These are phyloP conservation scores for Cladosporium sphaerospermum DNA, from an alignment of 2,329 filamentous ascomycete species.

Conservation along the genomic window DNA sequence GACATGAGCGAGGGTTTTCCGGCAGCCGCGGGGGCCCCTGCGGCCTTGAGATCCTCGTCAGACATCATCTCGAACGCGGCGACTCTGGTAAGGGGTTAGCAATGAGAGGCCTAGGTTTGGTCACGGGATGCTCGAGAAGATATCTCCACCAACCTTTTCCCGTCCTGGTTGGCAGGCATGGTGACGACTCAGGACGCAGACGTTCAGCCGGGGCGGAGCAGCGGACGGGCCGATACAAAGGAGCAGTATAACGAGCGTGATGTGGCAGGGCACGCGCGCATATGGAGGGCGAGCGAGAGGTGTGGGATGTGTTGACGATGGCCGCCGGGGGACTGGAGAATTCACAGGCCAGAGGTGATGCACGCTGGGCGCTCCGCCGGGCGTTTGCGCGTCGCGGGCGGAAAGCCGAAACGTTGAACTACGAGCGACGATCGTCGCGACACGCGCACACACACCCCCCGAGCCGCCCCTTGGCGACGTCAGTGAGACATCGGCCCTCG, in stretches of 20 bases:
- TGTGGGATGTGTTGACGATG: not conserved
- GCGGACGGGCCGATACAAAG: not conserved
- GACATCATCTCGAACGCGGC: slow-evolving; percentile 6
- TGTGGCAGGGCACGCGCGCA: not conserved
- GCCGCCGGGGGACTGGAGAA: not conserved
- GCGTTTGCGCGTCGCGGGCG: not conserved
- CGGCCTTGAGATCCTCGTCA: slow-evolving; percentile 9
- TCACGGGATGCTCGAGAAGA: not conserved
- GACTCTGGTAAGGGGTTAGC: not conserved
- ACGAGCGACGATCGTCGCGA: not conserved
- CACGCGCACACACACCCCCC: not conserved
- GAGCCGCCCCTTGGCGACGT: not conserved
- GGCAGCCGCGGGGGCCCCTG: not conserved
- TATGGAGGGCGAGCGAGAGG: not conserved
- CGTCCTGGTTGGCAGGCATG: not conserved
- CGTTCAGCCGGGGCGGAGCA: not conserved
- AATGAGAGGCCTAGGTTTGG: not conserved
- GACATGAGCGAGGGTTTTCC: slow-evolving; percentile 1
- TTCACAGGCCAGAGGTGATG: not conserved
- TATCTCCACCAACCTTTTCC: not conserved
- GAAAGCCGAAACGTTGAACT: not conserved
- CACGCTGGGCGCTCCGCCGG: not conserved
- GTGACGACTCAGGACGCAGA: not conserved
- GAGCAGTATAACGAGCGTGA: not conserved
- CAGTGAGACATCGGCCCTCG: not conserved